Percentiles rank a stretch among this genome's conserved stretches.
Conservation (phyloP, 257 asterid species). For the Nicotiana otophora region DNA sequence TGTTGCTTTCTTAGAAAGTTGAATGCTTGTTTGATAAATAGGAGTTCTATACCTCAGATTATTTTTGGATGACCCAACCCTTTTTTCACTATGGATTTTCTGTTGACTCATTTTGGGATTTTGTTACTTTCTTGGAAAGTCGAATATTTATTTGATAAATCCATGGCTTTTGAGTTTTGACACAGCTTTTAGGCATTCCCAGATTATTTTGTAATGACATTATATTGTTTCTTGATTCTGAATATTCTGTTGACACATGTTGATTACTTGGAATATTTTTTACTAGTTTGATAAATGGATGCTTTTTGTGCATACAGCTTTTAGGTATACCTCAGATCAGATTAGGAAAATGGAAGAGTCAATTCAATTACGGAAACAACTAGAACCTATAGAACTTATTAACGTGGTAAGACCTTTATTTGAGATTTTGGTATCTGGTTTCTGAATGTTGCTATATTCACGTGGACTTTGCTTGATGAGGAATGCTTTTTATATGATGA, state of each 20-base stretch:
- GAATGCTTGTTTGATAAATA: not conserved
- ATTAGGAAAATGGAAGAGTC: constrained; percentile 82
- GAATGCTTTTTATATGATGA: constrained; percentile 10
- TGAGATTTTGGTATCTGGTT: constrained; percentile 10
- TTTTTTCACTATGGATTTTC: not conserved
- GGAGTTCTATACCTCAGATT: constrained; percentile 40
- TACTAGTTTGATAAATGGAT: not conserved
- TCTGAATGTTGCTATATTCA: not conserved
- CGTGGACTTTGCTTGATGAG: not conserved
- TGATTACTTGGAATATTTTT: not conserved
- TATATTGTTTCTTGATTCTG: not conserved
- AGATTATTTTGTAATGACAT: not conserved
- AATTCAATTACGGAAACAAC: constrained; percentile 57
- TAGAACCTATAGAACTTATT: constrained; percentile 74
- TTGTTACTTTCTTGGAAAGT: not conserved
- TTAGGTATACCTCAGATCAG: constrained; percentile 66
- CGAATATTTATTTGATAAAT: not conserved
- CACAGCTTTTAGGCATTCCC: not conserved
- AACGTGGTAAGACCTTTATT: constrained; percentile 44
- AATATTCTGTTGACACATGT: not conserved
- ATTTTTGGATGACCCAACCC: constrained; percentile 16
- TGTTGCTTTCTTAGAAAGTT: not conserved
- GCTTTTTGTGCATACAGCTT: constrained; percentile 31
- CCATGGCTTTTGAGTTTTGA: not conserved
- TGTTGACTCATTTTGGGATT: not conserved